These are phyloP conservation scores for Ceratocystis cubensis DNA, from an alignment of 2,329 filamentous ascomycete species.

Conservation along the genomic window DNA sequence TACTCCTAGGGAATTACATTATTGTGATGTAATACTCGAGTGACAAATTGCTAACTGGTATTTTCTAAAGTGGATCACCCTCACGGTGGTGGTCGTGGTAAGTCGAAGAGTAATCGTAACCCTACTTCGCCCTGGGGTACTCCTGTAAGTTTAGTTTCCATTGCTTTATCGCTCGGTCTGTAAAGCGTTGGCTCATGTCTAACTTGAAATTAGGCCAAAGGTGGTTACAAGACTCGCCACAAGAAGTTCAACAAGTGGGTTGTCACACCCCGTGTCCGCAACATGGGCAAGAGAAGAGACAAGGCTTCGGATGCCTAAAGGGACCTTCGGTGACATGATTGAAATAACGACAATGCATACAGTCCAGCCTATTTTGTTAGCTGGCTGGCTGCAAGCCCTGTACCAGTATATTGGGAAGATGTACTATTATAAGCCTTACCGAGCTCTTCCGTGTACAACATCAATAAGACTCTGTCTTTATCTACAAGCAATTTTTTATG, in stretches of 20 bases:
- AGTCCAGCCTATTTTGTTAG: background rate
- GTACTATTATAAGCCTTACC: constrained; percentile 1
- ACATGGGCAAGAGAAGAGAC: constrained; percentile 76
- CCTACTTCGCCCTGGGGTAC: constrained; percentile 95
- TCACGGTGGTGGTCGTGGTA: constrained; percentile 96
- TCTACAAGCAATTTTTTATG: background rate
- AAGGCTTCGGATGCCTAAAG: constrained; percentile 34
- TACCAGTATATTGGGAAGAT: constrained; percentile 18
- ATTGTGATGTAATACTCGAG: background rate
- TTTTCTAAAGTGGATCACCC: constrained; percentile 66
- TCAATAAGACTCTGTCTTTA: constrained; percentile 10
- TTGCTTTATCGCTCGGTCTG: background rate
- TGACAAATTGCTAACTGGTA: constrained; percentile 9
- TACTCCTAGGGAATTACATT: no score
- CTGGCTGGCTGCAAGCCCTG: constrained; percentile 9
- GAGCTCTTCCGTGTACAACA: constrained; percentile 18
- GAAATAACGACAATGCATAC: background rate
- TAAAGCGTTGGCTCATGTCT: constrained; percentile 23
- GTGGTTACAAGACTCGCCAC: constrained; percentile 80
- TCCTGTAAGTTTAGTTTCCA: constrained; percentile 52
- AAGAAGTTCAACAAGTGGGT: constrained; percentile 91
- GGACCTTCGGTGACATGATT: background rate
- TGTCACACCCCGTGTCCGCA: constrained; percentile 68
- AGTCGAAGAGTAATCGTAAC: constrained; percentile 95
- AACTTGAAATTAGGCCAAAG: constrained; percentile 48